Evolutionary conservation across 129 eudicot genomes (phyloP).

Genomic region (Flaveria trinervia): DNA sequence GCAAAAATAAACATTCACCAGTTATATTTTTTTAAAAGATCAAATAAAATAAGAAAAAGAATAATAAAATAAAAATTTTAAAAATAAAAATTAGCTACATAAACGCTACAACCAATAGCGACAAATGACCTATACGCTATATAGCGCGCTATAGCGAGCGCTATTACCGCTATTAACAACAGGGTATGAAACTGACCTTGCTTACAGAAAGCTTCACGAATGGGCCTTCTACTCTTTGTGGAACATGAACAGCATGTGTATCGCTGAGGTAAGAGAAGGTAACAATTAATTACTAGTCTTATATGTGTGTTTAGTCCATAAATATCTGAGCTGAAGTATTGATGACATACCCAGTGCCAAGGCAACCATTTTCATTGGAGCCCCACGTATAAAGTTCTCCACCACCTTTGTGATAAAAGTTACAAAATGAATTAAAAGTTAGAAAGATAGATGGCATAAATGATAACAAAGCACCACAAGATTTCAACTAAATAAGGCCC

Average conservation of each 20-base stretch:
- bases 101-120: too few species aligned
- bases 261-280: constrained; percentile 45
- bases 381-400: constrained; percentile 96
- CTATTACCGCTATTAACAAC: too few species aligned
- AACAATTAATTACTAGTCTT: constrained; percentile 6
- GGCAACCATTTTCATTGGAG: constrained; percentile 96
- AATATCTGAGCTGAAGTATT: constrained; percentile 6
- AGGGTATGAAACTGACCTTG: constrained; percentile 52
- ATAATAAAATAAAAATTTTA: too few species aligned
- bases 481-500: background rate
- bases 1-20: too few species aligned
- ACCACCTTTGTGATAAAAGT: constrained; percentile 46
- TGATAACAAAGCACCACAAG: background rate
- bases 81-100: too few species aligned
- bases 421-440: background rate
- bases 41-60: too few species aligned
- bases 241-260: constrained; percentile 60
- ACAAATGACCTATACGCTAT: too few species aligned
- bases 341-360: constrained; percentile 78
- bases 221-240: constrained; percentile 92
- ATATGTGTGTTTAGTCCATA: background rate
- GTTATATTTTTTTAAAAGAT: too few species aligned
- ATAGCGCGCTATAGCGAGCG: too few species aligned
- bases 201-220: constrained; percentile 58
- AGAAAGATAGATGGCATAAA: background rate